Base-by-base conservation (phyloP, 805 yeast genomes). In the Ogataea haglerorum region DNA sequence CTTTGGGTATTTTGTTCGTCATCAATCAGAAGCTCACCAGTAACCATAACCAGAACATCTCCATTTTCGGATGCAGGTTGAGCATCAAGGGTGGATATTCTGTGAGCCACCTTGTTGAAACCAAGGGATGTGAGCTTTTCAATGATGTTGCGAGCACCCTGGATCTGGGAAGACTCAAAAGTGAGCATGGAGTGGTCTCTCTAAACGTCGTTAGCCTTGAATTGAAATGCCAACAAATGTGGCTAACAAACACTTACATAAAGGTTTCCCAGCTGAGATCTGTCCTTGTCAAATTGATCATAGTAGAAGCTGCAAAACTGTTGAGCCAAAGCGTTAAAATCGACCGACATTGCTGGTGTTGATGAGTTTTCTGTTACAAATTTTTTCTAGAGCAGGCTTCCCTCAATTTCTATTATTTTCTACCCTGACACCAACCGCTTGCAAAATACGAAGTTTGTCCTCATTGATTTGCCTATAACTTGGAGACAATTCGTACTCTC, bases 171-270 rank as follows among this genome's bases (percentile, higher is more conserved):
- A 40, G 90, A 82, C 71, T 93, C 99, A 58, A 93, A 93, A 34
- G 99, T 93, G 68, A 93, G 75, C 99, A 93, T 93, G 21, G 97
- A 89, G 64, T 86, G 90, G 47, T 88, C 96, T 64, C 99, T 85
- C 79, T 72, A 34, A 25, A 15, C 13, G 23, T 24, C 15, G 48
- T 46, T 44, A 49, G 48, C 36, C 34, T 18, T 12, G 9, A 17
- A 10, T 10, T 6, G 2, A n/a, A 13, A 17, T 6, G 10, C 6
- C 16, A 18, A 18, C 24, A 7, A 19, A 19, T 19, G 21, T 19
- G 21, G 21, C 21, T 3, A 19, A 19, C 6, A 19, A 19, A 7
- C 7, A 19, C 72, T 31, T 64, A 74, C 78, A 81, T 91, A 91
- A 58, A 91, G 78, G 72, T 86, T 84, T 54, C 95, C 95, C 63